phyloP scores from a whole-genome alignment of 441 rosid species.

The Aleurites moluccanus region DNA sequence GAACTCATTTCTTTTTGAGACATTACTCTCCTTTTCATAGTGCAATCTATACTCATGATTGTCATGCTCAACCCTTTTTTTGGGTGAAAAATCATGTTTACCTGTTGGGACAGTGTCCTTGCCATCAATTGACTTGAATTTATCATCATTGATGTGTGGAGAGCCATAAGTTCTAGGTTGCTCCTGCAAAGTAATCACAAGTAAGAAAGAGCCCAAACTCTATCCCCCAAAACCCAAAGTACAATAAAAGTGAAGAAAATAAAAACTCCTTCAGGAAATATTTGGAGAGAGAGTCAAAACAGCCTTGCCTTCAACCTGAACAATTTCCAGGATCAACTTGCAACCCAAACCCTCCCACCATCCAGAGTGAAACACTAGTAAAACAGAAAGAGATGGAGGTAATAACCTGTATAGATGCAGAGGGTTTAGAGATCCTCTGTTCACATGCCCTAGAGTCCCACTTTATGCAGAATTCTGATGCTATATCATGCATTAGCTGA shows the following conservation, averaged over 20 bases:
- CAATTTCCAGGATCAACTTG: not conserved
- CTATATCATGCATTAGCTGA: conserved; percentile 66
- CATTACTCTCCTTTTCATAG: conserved; percentile 27
- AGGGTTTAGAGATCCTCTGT: conserved; percentile 44
- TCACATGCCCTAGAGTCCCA: conserved; percentile 71
- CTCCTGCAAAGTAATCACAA: conserved; percentile 39
- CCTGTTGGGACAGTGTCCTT: conserved; percentile 27
- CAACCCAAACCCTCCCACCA: not conserved
- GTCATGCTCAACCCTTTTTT: conserved; percentile 35
- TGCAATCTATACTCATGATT: conserved; percentile 28
- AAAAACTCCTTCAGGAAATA: no score
- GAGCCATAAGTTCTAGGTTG: conserved; percentile 40
- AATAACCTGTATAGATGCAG: conserved; percentile 47
- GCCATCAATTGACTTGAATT: conserved; percentile 35
- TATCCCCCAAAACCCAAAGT: not conserved
- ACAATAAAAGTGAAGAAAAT: not conserved
- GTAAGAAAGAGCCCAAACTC: conserved; percentile 17
- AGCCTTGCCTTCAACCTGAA: not conserved
- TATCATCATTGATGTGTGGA: conserved; percentile 30
- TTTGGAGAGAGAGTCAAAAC: not conserved
- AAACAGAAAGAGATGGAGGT: conserved; percentile 19
- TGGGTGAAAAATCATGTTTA: conserved; percentile 31
- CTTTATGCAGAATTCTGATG: conserved; percentile 61
- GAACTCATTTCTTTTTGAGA: conserved; percentile 34
- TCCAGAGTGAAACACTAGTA: not conserved